phyloP scores from a whole-genome alignment of 1,139 yeast genomes.

The Lodderomyces oxycetoniae region DNA sequence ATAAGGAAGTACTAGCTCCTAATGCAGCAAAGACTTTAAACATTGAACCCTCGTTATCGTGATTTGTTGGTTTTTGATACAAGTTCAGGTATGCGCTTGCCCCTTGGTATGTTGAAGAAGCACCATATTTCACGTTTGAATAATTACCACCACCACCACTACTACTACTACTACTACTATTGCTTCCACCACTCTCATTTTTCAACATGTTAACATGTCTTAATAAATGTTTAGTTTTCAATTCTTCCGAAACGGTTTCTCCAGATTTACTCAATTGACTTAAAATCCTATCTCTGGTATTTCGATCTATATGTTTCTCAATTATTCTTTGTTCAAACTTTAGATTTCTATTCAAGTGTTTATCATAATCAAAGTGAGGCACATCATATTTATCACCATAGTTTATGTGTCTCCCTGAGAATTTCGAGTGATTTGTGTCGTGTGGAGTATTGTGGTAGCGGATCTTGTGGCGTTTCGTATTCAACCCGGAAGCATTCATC shows the following conservation, averaged over 20 bases:
- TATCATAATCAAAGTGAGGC: slow-evolving; percentile 71
- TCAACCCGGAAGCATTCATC: slow-evolving; percentile 34
- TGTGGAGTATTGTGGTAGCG: slow-evolving; percentile 18
- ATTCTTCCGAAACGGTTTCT: slow-evolving; percentile 35
- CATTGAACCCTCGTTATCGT: slow-evolving; percentile 19
- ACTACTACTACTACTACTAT: background rate
- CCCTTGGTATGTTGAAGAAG: slow-evolving; percentile 8
- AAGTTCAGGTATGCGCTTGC: slow-evolving; percentile 23
- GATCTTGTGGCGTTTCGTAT: slow-evolving; percentile 39
- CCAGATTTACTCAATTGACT: slow-evolving; percentile 34
- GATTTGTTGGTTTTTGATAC: slow-evolving; percentile 25
- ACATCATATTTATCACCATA: slow-evolving; percentile 55
- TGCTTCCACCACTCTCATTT: slow-evolving; percentile 1
- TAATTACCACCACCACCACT: slow-evolving; percentile 1
- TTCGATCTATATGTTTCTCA: slow-evolving; percentile 32
- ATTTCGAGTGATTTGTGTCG: slow-evolving; percentile 19
- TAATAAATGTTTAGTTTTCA: slow-evolving; percentile 42
- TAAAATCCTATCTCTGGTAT: slow-evolving; percentile 30
- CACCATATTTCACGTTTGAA: slow-evolving; percentile 9
- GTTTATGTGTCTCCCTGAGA: slow-evolving; percentile 36
- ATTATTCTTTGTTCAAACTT: slow-evolving; percentile 57
- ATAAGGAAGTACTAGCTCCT: slow-evolving; percentile 32
- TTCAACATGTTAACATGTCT: slow-evolving; percentile 24
- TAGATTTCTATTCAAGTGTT: slow-evolving; percentile 56
- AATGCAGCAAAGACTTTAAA: slow-evolving; percentile 22